Base-by-base conservation (phyloP, 83 land plant species). In the Picea mariana region DNA sequence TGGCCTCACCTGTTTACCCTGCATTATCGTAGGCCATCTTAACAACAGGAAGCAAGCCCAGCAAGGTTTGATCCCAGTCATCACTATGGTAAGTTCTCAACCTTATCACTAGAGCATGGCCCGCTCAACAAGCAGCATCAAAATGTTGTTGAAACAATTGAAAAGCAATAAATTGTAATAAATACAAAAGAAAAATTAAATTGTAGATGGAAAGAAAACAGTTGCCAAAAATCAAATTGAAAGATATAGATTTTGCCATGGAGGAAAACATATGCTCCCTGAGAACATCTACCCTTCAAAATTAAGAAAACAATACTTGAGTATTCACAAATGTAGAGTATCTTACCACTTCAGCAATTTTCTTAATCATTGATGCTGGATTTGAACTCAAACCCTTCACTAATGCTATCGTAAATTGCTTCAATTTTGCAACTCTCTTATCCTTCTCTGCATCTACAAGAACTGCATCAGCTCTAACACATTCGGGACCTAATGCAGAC, bases 401-500 rank as follows among this genome's bases (percentile, higher is more conserved):
- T 62, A 92, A 67, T 44, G 93, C 88, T 75, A 85, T 80, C 52
- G 87, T 91, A 61, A 96, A 69, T 69, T 96, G 92, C 86, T 93
- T 93, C 86, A 96, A 84, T 87, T 87, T 92, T 2, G 89, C 87
- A 55, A 96, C 88, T 67, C 87, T 92, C 83, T 93, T 95, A 86
- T 96, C 99, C 82, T 88, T 91, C 83, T 85, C 81, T n/a, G 89
- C 60, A 84, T 96, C 99, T 13, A 96, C 98, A 86, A 96, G 92
- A 80, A 96, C 84, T 60, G 91, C 81, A 85, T 95, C 98, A 55
- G 86, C 85, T 82, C 62, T 85, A 23, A 82, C 40, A 65, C 93
- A 90, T 62, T 89, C 87, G 7, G 75, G 79, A 7, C 87, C 97
- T 86, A 96, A 84, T 60, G 84, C 87, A 72, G 76, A 82, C 68